Percentiles rank a stretch among this genome's conserved stretches.
Conservation (phyloP, 768 basidiomycete species). For the Agrocybe pediades region DNA sequence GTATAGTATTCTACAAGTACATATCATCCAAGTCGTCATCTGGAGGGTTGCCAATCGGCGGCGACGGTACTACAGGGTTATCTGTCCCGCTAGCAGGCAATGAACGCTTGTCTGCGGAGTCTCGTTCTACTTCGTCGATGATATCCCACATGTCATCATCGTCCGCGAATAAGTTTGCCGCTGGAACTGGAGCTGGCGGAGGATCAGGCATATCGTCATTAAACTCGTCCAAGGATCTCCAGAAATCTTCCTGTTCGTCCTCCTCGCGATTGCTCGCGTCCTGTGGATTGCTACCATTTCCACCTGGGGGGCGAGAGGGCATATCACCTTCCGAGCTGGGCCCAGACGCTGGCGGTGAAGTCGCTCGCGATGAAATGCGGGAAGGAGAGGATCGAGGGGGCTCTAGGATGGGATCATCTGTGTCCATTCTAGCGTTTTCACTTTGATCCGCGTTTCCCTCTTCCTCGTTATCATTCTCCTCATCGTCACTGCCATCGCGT, state of each 20-base stretch:
- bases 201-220: conserved; percentile 28
- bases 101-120: conserved; percentile 15
- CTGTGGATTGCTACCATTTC: not conserved
- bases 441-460: conserved; percentile 15
- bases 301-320: conserved; percentile 5
- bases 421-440: conserved; percentile 14
- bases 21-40: conserved; percentile 67
- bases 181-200: conserved; percentile 19
- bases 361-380: conserved; percentile 20
- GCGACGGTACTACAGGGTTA: not conserved
- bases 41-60: not conserved
- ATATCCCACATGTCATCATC: conserved; percentile 76
- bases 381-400: conserved; percentile 20
- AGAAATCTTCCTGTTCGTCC: conserved; percentile 65
- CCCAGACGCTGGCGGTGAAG: conserved; percentile 19
- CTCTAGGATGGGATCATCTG: conserved; percentile 11
- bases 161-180: conserved; percentile 27
- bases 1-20: conserved; percentile 43
- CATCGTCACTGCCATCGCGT: conserved; percentile 17
- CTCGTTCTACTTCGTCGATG: conserved; percentile 53
- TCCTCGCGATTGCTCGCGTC: conserved; percentile 18
- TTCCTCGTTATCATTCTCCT: conserved; percentile 22
- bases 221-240: conserved; percentile 63
- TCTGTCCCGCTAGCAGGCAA: conserved; percentile 6
- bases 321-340: conserved; percentile 15